Conservation (phyloP, 2,329 filamentous ascomycete species). For the Botrytis porri region DNA sequence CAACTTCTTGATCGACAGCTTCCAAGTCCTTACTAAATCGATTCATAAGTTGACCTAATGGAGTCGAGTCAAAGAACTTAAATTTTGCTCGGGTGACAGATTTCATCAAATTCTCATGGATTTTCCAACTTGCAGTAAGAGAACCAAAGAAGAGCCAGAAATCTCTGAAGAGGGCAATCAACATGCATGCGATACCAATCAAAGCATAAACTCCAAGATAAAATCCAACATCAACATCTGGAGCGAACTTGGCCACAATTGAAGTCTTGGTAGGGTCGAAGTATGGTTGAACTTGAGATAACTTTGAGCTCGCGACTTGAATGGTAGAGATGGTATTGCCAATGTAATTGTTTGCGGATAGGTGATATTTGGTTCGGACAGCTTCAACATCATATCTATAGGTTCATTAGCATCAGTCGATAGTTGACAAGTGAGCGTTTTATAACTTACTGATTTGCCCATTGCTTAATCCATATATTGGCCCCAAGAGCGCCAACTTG, state of each 20-base stretch:
- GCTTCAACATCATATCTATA: constrained; percentile 38
- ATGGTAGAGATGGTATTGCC: constrained; percentile 35
- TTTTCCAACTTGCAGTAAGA: constrained; percentile 77
- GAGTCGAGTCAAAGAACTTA: constrained; percentile 96
- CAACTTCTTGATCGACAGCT: constrained; percentile 91
- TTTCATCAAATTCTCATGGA: constrained; percentile 76
- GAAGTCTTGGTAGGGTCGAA: constrained; percentile 37
- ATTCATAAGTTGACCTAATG: constrained; percentile 95
- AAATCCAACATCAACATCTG: constrained; percentile 75
- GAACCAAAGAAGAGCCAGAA: constrained; percentile 91
- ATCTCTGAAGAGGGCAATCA: constrained; percentile 80
- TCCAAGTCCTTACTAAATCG: constrained; percentile 98
- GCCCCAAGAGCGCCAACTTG: constrained; percentile 84
- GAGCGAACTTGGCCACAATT: constrained; percentile 32
- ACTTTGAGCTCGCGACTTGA: constrained; percentile 28
- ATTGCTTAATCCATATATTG: constrained; percentile 91
- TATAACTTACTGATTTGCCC: constrained; percentile 78
- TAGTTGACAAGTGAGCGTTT: neutral
- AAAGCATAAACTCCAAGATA: constrained; percentile 81
- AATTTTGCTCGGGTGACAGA: constrained; percentile 87
- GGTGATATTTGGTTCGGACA: constrained; percentile 21
- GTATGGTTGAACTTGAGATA: constrained; percentile 36
- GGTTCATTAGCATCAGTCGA: neutral
- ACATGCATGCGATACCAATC: constrained; percentile 73
- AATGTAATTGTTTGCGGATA: constrained; percentile 30